Evolutionary conservation across 805 yeast genomes (phyloP).

Genomic region (Zygotorulaspora florentina): DNA sequence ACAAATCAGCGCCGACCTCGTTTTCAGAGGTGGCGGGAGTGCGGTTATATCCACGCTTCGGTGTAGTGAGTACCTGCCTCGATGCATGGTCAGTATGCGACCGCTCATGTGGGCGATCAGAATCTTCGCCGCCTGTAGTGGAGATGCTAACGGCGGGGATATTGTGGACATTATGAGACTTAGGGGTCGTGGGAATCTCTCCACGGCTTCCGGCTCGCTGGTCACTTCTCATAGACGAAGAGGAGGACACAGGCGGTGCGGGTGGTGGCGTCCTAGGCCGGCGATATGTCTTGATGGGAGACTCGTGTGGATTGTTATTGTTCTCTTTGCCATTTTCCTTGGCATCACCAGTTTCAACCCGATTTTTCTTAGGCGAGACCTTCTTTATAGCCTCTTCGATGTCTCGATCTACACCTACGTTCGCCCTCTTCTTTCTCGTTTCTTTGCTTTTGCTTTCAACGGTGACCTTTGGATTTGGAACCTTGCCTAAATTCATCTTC

Average conservation of each 20-base stretch:
- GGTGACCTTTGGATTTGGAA: constrained; percentile 18
- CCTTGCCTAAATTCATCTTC: constrained; percentile 32
- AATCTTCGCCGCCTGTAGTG: not conserved
- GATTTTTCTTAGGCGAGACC: constrained; percentile 16
- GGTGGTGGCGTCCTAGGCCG: constrained; percentile 16
- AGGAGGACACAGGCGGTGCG: constrained; percentile 13
- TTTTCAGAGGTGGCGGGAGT: constrained; percentile 16
- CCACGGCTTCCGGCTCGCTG: constrained; percentile 2
- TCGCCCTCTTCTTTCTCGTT: constrained; percentile 10
- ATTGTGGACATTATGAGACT: constrained; percentile 6
- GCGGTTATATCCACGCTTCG: constrained; percentile 9
- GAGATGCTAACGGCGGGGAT: constrained; percentile 5
- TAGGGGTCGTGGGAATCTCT: constrained; percentile 15
- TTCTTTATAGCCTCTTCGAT: constrained; percentile 11
- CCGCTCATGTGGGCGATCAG: not conserved
- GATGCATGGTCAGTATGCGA: not conserved
- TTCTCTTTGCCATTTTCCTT: not conserved
- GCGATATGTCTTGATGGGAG: constrained; percentile 9
- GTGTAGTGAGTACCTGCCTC: constrained; percentile 8
- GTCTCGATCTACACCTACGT: constrained; percentile 9
- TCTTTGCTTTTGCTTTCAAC: constrained; percentile 2
- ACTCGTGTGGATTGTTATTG: not conserved
- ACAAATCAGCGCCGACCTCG: constrained; percentile 35
- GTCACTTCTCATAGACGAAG: constrained; percentile 5
- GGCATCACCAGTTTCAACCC: not conserved